Evolutionary conservation across 169 alveolate genomes (phyloP).

Genomic region (Cryptosporidium viatorum): DNA sequence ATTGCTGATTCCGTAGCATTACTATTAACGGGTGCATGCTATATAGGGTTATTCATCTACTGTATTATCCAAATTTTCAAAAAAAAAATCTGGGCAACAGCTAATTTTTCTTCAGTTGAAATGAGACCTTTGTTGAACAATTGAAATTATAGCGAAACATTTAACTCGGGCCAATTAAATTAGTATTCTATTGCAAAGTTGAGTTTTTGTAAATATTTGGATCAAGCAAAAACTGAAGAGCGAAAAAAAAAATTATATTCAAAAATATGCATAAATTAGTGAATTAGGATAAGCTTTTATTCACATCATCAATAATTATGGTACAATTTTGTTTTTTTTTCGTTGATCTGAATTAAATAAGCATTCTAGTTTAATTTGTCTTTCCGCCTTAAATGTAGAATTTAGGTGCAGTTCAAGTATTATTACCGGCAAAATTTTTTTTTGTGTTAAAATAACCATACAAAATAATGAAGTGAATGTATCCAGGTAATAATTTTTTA

Average conservation of each 20-base stretch:
- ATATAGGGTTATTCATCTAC: constrained; percentile 23
- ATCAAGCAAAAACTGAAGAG: background rate
- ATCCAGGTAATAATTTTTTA: no score
- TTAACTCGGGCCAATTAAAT: background rate
- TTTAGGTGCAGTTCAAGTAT: no score
- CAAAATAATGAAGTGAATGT: background rate
- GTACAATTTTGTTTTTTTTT: background rate
- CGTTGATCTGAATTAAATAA: background rate
- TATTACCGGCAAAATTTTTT: background rate
- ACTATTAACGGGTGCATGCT: constrained; percentile 27
- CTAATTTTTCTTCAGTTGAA: constrained; percentile 45
- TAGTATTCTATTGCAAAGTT: background rate
- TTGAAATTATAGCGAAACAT: background rate
- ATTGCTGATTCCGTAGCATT: constrained; percentile 32
- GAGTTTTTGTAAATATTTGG: background rate
- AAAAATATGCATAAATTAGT: background rate
- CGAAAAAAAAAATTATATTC: background rate
- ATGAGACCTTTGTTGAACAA: constrained; percentile 59
- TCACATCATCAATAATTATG: background rate
- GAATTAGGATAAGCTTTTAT: background rate
- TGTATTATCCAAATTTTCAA: constrained; percentile 26
- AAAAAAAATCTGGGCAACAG: constrained; percentile 14
- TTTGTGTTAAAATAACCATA: no score
- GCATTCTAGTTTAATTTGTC: background rate
- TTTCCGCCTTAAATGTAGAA: background rate